Percentiles rank a stretch among this genome's conserved stretches.
Conservation (phyloP, 208 protist genomes). For the Leishmania mexicana region DNA sequence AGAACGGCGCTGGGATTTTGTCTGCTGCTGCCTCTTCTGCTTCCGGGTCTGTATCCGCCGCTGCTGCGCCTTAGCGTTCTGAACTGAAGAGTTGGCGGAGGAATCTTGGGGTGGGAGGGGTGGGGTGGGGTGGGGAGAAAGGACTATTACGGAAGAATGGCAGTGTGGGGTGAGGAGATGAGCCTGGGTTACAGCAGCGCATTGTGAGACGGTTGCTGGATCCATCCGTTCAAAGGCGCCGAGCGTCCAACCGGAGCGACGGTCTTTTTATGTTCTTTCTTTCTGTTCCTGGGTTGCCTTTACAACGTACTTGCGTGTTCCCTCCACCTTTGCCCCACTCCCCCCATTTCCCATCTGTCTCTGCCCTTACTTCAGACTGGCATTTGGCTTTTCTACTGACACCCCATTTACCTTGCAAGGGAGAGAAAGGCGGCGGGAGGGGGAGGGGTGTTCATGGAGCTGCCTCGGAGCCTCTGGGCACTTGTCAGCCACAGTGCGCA, state of each 20-base stretch:
- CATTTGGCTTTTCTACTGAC: neutral
- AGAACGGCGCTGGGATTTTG: neutral
- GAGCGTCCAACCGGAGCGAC: neutral
- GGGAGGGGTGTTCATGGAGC: too few relatives aligned
- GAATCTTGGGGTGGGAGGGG: neutral
- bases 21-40: neutral
- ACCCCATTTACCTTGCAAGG: neutral
- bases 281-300: neutral
- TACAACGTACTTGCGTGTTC: neutral
- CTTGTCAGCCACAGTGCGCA: neutral
- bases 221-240: neutral
- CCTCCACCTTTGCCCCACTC: neutral
- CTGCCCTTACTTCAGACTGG: neutral
- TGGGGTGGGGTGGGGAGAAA: neutral
- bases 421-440: neutral
- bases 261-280: neutral
- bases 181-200: neutral
- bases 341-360: neutral
- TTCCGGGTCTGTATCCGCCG: neutral
- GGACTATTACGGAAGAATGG: neutral
- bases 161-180: neutral
- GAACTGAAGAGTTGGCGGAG: neutral
- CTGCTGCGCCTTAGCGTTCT: constrained; percentile 8
- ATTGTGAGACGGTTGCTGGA: neutral
- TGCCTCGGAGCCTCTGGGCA: neutral